Evolutionary conservation across 2,329 filamentous ascomycete species (phyloP).

Genomic region (Cladosporium sp.): DNA sequence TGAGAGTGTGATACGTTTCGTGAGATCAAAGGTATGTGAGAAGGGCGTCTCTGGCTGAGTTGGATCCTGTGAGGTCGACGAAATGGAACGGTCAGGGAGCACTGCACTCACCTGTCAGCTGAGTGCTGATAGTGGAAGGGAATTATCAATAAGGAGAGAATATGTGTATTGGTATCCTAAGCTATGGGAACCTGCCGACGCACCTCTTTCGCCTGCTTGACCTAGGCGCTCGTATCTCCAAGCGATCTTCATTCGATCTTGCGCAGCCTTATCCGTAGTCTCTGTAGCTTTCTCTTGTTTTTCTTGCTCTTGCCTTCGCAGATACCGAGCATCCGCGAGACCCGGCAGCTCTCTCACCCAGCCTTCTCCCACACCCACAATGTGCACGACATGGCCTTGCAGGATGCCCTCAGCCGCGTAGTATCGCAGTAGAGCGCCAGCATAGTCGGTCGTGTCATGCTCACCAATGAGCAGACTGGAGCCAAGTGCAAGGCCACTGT

Average conservation of each 20-base stretch:
- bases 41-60: conserved; percentile 33
- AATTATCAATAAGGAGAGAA: background rate
- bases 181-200: conserved; percentile 26
- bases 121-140: conserved; percentile 8
- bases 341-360: conserved; percentile 86
- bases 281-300: conserved; percentile 25
- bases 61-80: conserved; percentile 7
- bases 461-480: conserved; percentile 79
- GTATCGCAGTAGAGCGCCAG: conserved; percentile 75
- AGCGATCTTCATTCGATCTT: conserved; percentile 94
- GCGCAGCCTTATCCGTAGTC: conserved; percentile 33
- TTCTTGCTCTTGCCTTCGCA: conserved; percentile 16
- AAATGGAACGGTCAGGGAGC: conserved; percentile 23
- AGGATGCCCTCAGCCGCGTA: conserved; percentile 91
- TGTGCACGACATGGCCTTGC: conserved; percentile 84
- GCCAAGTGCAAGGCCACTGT: conserved; percentile 78
- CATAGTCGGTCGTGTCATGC: conserved; percentile 89
- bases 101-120: conserved; percentile 25
- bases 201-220: conserved; percentile 65
- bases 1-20: conserved; percentile 45
- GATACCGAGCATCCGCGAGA: conserved; percentile 44
- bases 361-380: conserved; percentile 71
- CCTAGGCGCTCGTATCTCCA: conserved; percentile 91
- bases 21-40: conserved; percentile 51
- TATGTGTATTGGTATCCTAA: background rate